phyloP scores from a whole-genome alignment of 2,329 filamentous ascomycete species.

The Botryotinia convoluta region DNA sequence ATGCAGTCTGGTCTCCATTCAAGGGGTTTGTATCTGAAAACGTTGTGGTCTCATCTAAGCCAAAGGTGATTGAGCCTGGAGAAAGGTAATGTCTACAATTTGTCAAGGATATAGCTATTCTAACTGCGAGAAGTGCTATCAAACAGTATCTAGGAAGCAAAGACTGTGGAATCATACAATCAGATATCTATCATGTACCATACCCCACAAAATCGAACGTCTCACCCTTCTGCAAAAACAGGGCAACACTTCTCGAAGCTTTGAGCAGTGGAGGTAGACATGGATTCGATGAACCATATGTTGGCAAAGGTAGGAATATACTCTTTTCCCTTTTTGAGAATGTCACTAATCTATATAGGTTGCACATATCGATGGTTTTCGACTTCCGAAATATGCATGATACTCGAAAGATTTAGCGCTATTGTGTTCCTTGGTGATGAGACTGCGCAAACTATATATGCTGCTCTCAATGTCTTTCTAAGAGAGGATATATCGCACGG shows the following conservation, averaged over 20 bases:
- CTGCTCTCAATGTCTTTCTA: constrained; percentile 46
- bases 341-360: constrained; percentile 26
- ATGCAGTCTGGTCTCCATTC: constrained; percentile 13
- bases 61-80: constrained; percentile 17
- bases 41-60: not conserved
- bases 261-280: constrained; percentile 44
- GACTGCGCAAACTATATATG: constrained; percentile 42
- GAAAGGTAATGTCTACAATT: constrained; percentile 24
- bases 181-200: constrained; percentile 29
- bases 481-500: constrained; percentile 43
- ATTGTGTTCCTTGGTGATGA: constrained; percentile 45
- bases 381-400: constrained; percentile 44
- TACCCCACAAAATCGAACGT: constrained; percentile 18
- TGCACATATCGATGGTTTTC: constrained; percentile 46
- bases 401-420: constrained; percentile 44
- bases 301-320: constrained; percentile 26
- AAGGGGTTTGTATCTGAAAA: not conserved
- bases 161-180: constrained; percentile 29
- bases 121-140: constrained; percentile 22
- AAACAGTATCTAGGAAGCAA: constrained; percentile 30
- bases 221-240: constrained; percentile 30
- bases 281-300: constrained; percentile 43
- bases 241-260: constrained; percentile 41
- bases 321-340: not conserved
- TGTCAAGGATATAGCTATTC: not conserved